A percentile compares a stretch with the other conserved stretches of the same genome.
Conservation (phyloP, 441 rosid species). For the Erodium trifolium region DNA sequence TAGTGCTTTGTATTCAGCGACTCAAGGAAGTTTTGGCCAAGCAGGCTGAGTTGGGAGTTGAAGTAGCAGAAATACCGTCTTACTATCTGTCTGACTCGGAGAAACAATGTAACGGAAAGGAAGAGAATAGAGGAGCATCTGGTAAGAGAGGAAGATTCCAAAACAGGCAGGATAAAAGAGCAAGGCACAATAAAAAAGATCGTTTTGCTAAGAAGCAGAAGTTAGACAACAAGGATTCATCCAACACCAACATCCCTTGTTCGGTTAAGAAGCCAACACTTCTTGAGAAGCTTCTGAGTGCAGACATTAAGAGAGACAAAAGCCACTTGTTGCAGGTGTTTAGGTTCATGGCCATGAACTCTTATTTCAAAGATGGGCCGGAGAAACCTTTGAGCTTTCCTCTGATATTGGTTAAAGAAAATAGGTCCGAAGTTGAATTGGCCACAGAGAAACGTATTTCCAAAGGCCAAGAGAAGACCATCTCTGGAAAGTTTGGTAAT, state of each 20-base stretch:
- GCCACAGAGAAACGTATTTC: slow-evolving; percentile 19
- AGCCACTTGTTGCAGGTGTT: slow-evolving; percentile 56
- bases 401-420: slow-evolving; percentile 42
- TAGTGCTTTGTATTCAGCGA: slow-evolving; percentile 47
- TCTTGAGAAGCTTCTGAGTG: slow-evolving; percentile 68
- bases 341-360: slow-evolving; percentile 61
- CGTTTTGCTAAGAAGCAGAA: slow-evolving; percentile 25
- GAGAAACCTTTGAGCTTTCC: slow-evolving; percentile 59
- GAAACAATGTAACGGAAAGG: slow-evolving; percentile 31
- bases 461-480: slow-evolving; percentile 16
- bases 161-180: slow-evolving; percentile 36
- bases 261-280: slow-evolving; percentile 46
- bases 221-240: slow-evolving; percentile 17
- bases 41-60: slow-evolving; percentile 85
- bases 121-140: slow-evolving; percentile 24
- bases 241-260: slow-evolving; percentile 22
- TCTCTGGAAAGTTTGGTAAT: slow-evolving; percentile 11
- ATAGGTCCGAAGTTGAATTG: slow-evolving; percentile 23
- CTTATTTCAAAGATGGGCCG: slow-evolving; percentile 54
- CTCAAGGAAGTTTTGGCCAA: slow-evolving; percentile 68
- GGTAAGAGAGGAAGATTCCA: slow-evolving; percentile 33
- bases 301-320: slow-evolving; percentile 60
- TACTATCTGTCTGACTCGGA: slow-evolving; percentile 45
- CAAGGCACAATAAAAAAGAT: slow-evolving; percentile 34
- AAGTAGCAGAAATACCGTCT: slow-evolving; percentile 86